Base-by-base conservation (phyloP, 2,329 filamentous ascomycete species). In the Lecanicillium sp. region DNA sequence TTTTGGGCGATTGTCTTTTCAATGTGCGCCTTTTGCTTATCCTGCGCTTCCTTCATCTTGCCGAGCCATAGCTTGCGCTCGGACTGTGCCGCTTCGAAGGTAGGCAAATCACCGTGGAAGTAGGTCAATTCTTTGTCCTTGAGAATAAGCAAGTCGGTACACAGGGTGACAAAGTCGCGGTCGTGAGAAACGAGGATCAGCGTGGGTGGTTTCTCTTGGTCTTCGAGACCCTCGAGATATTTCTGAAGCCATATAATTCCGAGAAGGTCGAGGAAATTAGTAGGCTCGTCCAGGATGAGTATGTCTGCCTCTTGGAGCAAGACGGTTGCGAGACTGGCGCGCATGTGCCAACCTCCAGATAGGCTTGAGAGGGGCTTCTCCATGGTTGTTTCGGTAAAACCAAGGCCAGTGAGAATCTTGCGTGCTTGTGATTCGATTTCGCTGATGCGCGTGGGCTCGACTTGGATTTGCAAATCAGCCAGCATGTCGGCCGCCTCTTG, bases 181-280 rank as follows among this genome's bases (percentile, higher is more conserved):
- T 94, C 87, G 60, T 94, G 87, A 0, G 86, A 92, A 3, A 92
- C 85, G 1, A 92, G 65, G 13, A 94, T 67, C 2, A 92, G 68
- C 0, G 85, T 92, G 0, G 75, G 74, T 0, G 73, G 74, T 3
- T 67, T 60, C 0, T 68, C 61, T 0, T 57, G 57, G 15, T 77
- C 71, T 4, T 68, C 67, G 3, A 81, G 57, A 1, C 70, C 63
- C 28, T 72, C 65, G 9, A 94, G 73, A 52, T 88, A 81, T 11
- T 73, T 72, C 53, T 94, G 82, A 1, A 95, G 68, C 85, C 87
- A 94, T 40, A 94, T 76, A 41, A 94, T 88, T 1, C 84, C 85
- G 0, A 88, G 70, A 1, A 94, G 66, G 51, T 94, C 86, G 2
- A 94, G 71, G 53, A 86, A 94, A 53, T 94, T 94, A 25, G 86